Evolutionary conservation across 2,329 filamentous ascomycete genomes (phyloP).

Genomic region (Pseudocercospora crystallina): DNA sequence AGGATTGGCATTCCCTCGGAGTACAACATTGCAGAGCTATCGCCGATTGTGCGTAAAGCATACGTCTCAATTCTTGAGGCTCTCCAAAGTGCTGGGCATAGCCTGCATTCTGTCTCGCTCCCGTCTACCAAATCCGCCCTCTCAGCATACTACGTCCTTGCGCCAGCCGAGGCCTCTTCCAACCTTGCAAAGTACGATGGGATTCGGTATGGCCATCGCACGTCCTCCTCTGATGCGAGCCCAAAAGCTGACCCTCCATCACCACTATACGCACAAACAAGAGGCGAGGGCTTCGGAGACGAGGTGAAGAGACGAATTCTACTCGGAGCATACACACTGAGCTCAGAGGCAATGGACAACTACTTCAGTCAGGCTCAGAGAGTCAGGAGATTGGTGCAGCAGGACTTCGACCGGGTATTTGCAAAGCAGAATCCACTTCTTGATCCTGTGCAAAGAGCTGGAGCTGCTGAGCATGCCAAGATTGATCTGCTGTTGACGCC

Average conservation of each 20-base stretch:
- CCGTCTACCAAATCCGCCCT: slow-evolving; percentile 83
- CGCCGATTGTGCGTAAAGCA: slow-evolving; percentile 64
- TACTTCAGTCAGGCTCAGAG: slow-evolving; percentile 95
- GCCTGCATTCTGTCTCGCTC: slow-evolving; percentile 73
- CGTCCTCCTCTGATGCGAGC: slow-evolving; percentile 51
- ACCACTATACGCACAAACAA: slow-evolving; percentile 69
- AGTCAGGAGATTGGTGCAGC: slow-evolving; percentile 77
- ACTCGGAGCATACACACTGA: slow-evolving; percentile 85
- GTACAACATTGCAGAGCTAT: slow-evolving; percentile 85
- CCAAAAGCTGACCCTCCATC: slow-evolving; percentile 26
- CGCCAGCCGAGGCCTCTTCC: slow-evolving; percentile 90
- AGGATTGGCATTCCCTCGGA: slow-evolving; percentile 65
- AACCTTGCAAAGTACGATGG: slow-evolving; percentile 98
- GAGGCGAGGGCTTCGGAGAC: slow-evolving; percentile 72
- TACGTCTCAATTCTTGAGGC: slow-evolving; percentile 65
- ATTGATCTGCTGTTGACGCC: slow-evolving; percentile 88
- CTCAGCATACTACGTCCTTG: slow-evolving; percentile 92
- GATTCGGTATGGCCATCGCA: slow-evolving; percentile 77
- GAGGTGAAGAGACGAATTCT: slow-evolving; percentile 87
- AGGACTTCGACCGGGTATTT: slow-evolving; percentile 84
- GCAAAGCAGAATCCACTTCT: slow-evolving; percentile 66
- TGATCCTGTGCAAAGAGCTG: slow-evolving; percentile 20
- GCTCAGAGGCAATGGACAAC: slow-evolving; percentile 87
- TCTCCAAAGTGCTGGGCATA: slow-evolving; percentile 66
- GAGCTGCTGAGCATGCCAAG: slow-evolving; percentile 57